Conservation (phyloP, 228 moss, liverwort and hornwort species). For the Sphagnum fallax region DNA sequence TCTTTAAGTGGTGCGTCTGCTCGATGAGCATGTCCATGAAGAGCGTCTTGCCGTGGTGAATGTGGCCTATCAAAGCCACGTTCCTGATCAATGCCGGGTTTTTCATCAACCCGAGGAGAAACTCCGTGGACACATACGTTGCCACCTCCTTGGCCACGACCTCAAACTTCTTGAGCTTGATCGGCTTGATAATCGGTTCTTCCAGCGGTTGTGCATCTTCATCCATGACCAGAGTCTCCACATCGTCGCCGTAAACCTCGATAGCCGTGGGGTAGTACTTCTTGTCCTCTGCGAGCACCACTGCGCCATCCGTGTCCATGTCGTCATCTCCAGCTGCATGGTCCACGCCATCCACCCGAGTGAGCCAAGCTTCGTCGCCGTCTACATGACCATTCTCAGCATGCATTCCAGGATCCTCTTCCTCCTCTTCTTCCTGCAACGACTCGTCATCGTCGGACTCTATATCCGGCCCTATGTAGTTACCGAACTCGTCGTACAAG, state of each 20-base stretch:
- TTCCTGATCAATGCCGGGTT: conserved; percentile 92
- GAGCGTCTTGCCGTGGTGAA: conserved; percentile 93
- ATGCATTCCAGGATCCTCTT: conserved; percentile 16
- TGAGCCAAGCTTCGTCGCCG: conserved; percentile 61
- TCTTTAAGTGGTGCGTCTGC: conserved; percentile 83
- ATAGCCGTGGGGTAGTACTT: conserved; percentile 95
- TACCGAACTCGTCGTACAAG: conserved; percentile 91
- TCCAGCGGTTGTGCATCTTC: conserved; percentile 97
- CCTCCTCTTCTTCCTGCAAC: conserved; percentile 58
- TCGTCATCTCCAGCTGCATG: conserved; percentile 50
- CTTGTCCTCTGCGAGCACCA: conserved; percentile 96
- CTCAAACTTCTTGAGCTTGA: conserved; percentile 85
- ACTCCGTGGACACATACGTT: conserved; percentile 84
- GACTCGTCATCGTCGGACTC: conserved; percentile 68
- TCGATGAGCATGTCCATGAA: conserved; percentile 98
- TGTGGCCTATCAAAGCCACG: conserved; percentile 84
- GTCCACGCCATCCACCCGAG: conserved; percentile 41
- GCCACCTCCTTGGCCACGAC: conserved; percentile 74
- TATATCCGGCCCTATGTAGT: conserved; percentile 86
- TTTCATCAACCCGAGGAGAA: conserved; percentile 80
- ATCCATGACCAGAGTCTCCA: conserved; percentile 96
- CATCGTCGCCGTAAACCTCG: conserved; percentile 98
- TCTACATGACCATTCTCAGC: conserved; percentile 50
- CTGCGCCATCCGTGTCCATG: conserved; percentile 84
- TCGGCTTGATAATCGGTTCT: conserved; percentile 92